Base-by-base conservation (phyloP, 306 rosid species). In the Amphicarpaea edgeworthii region DNA sequence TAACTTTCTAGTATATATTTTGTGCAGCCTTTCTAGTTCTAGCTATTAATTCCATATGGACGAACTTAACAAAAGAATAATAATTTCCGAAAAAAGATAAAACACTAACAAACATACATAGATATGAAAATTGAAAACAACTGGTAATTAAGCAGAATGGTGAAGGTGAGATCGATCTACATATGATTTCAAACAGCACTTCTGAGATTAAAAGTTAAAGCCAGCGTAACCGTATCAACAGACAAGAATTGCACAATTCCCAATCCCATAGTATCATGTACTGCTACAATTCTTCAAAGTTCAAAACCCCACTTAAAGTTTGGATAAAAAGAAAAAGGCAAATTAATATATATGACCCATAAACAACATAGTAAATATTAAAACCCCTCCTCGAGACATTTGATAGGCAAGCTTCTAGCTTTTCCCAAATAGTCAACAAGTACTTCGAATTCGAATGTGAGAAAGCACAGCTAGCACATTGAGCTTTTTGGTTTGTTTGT, bases 221-320 rank as follows among this genome's bases (percentile, higher is more conserved):
- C 17, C 82, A 57, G 51, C 37, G 30, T 64, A 51, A 49, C 43
- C 68, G 76, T 81, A 66, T 61, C 20, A 70, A 79, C 45, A 65
- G 77, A 72, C 47, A 70, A 82, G 87, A 85, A 84, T 83, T 88
- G 86, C 89, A 85, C 89, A 85, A 64, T 79, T 62, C 69, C 85
- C 89, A 51, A 83, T 24, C 78, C 68, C 37, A 30, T 58, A 45
- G 12, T 43, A 3, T 65, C 86, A 80, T 79, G 86, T 79, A 81
- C n/a, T n/a, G n/a, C n/a, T n/a, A n/a, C 93, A 85, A 76, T 67
- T 83, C 90, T 75, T 76, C 80, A 75, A 53, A 72, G 67, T 1
- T 28, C 32, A 28, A 28, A 28, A 76, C 77, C 75, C 62, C 37
- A 3, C 8, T 30, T 49, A 30, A 80, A 79, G 72, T 79, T 58